Base-by-base conservation (phyloP, 768 basidiomycete species). In the Boletus tomentosulus region DNA sequence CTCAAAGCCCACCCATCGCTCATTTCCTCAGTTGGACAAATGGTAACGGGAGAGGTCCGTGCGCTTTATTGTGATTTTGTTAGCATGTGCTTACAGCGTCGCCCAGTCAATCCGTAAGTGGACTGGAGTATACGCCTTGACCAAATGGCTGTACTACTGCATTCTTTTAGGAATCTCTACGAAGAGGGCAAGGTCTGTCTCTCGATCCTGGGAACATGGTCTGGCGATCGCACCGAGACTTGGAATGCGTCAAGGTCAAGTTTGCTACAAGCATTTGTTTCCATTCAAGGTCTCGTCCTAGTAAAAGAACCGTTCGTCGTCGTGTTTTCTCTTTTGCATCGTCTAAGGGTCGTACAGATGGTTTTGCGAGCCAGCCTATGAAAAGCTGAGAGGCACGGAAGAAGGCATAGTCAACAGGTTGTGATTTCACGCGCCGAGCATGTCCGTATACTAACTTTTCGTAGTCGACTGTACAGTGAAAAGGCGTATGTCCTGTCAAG, bases 121-220 rank as follows among this genome's bases (percentile, higher is more conserved):
- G 47, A 51, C 15, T 33, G 4, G 27, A 37, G 10, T 28, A 7
- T 39, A 33, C 25, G 15, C n/a, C 7, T 31, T 10, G 54, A 48
- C 53, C 33, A 49, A 48, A 56, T 41, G 7, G 1, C 3, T n/a
- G 41, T 19, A 35, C 19, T 19, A 19, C 19, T 19, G 19, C 53
- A 11, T 52, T 44, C 15, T 46, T 41, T 10, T 56, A 90, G 88
- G 39, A 96, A 96, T 72, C 70, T 97, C 39, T 98, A 98, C 57
- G 93, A 95, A 65, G 94, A 97, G 59, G 94, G 94, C 42, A 96
- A 96, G 69, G 92, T 96, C 30, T 96, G 93, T 62, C 70, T 96
- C 39, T 95, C 92, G 15, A 91, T 96, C 46, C 73, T 96, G 7
- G 91, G 91, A 15, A 95, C 93, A 0, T 97, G 94, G 94, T 79